Base-by-base conservation (phyloP, 2,329 filamentous ascomycete species). In the Mariannaea sp. region DNA sequence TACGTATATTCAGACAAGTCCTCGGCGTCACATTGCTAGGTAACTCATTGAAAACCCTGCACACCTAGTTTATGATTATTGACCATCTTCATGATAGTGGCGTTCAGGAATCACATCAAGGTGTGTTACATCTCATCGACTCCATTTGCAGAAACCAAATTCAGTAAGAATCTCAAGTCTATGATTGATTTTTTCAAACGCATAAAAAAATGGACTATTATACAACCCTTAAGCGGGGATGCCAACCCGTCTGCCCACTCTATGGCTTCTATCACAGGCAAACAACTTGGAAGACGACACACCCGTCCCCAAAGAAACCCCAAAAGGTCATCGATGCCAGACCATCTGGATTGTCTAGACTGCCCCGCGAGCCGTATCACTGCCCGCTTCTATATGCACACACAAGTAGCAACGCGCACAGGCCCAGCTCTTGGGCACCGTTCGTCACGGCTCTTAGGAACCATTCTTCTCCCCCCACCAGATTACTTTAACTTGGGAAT, bases 161-260 rank as follows among this genome's bases (percentile, higher is more conserved):
- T 12, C 32, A 22, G 17, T 24, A 30, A 43, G 59, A 57, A 53
- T 53, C 51, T 55, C 59, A 49, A 60, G 60, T 62, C 60, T 62
- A 62, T 62, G 45, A 60, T 62, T 62, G 45, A 48, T 39, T 39
- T 48, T 40, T 38, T 19, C 12, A 26, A 52, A 38, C 61, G 57
- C 60, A 59, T 60, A 24, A 48, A 52, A 61, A 63, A 60, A 60
- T 46, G 52, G 57, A 63, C 60, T 63, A 63, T 62, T 63, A 63
- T 63, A 63, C 60, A 63, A 62, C 58, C 60, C 52, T 62, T 61
- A 53, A 53, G 53, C 41, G 52, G 56, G 51, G 60, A 57, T 61
- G 49, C 52, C 56, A 24, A 59, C 60, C 59, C 60, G 53, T 62
- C 60, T 62, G 60, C 60, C 60, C 60, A 61, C 59, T 62, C 53